Base-by-base conservation (phyloP, 148 eudicot genomes). In the Camellia sinensis region DNA sequence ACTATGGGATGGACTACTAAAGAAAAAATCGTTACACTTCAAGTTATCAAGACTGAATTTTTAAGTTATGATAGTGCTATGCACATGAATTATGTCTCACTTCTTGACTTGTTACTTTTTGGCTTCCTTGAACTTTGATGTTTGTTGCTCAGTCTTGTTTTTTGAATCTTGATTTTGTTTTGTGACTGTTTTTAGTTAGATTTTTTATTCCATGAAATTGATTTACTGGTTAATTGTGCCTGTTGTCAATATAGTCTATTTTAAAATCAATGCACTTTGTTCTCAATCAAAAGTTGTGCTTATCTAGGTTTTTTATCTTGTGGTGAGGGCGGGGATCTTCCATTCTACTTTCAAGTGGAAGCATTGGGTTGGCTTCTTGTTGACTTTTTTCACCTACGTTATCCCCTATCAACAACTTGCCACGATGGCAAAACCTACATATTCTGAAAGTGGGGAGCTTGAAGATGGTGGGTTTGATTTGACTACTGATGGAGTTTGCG, bases 381-480 rank as follows among this genome's bases (percentile, higher is more conserved):
- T 95, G 82, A 95, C 97, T 73, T 88, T 91, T 41, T 43, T 87
- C 17, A 89, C 97, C 13, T 93, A 95, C 73, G 40, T 67, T n/a
- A 22, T 93, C 82, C 93, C 95, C 8, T 95, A 95, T 82, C 80
- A 91, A 80, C 99, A 93, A 86, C 97, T 93, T 75, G 92, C 87
- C 59, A 76, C 79, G 5, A 91, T 95, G 99, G 94, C 99, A 71
- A 92, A 81, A 78, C 97, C 99, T 56, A 57, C 88, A 9, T 93
- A 89, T 75, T 79, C 87, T 62, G 87, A 80, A 68, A 84, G 76
- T 56, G 98, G 95, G 21, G 99, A 95, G 52, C 94, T 95, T 73
- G 73, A 89, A 8, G 99, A 95, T 86, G 99, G 99, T 19, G 99
- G 99, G 15, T 92, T 88, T 84, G 98, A 93, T 89, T 92, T 95